phyloP scores from a whole-genome alignment of 1,139 yeast genomes.

The Suhomyces ambrosiae region DNA sequence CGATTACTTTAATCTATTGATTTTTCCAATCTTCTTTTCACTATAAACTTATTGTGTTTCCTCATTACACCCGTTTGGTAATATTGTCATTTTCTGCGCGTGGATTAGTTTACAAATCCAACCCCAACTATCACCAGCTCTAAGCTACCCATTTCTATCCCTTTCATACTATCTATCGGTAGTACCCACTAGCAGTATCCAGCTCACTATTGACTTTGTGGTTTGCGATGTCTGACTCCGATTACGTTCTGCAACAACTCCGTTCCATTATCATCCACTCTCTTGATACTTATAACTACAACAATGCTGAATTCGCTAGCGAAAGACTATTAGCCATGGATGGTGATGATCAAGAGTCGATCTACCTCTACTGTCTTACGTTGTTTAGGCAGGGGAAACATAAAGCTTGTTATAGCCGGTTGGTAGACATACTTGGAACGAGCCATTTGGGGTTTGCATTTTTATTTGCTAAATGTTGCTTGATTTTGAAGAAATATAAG shows the following conservation, averaged over 20 bases:
- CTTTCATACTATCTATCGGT: no score
- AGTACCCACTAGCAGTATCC: no score
- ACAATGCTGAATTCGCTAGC: conserved; percentile 79
- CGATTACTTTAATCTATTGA: no score
- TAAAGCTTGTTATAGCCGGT: conserved; percentile 60
- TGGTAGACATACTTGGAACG: conserved; percentile 34
- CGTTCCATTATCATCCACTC: conserved; percentile 66
- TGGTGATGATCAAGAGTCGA: conserved; percentile 51
- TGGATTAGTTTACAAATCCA: no score
- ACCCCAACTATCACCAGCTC: no score
- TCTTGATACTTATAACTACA: conserved; percentile 66
- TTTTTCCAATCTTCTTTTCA: no score
- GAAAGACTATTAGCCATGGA: conserved; percentile 69
- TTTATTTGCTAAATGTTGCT: conserved; percentile 67
- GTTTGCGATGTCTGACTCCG: conserved; percentile 2
- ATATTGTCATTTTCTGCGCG: no score
- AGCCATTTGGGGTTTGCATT: conserved; percentile 72
- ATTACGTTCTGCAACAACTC: conserved; percentile 43
- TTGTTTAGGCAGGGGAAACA: conserved; percentile 55
- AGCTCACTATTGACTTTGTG: conserved; percentile 6
- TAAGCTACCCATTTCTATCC: no score
- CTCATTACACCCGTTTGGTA: no score
- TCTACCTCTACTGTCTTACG: conserved; percentile 66
- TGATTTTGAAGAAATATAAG: conserved; percentile 53
- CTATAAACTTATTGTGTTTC: no score